phyloP scores from a whole-genome alignment of 108 stramenopile genomes.

The Parmales sp. region DNA sequence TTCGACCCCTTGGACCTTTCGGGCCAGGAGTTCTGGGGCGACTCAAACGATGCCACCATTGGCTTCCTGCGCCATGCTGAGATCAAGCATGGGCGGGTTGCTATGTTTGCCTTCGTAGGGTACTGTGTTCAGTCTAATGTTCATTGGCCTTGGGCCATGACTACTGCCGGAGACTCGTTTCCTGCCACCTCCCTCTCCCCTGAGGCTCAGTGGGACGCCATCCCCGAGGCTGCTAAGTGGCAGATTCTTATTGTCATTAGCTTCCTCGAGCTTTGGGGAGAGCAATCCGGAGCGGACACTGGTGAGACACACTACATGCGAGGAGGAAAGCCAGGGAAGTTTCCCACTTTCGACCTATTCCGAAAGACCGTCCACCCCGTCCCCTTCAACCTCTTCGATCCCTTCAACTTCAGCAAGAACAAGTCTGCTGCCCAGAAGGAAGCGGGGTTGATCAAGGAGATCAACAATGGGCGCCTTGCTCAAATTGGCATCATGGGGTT shows the following conservation, averaged over 20 bases:
- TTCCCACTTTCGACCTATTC: slow-evolving; percentile 49
- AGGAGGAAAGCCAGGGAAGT: slow-evolving; percentile 55
- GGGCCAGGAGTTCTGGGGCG: slow-evolving; percentile 53
- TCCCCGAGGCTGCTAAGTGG: slow-evolving; percentile 68
- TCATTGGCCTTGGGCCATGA: slow-evolving; percentile 56
- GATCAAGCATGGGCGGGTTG: slow-evolving; percentile 68
- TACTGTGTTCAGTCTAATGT: slow-evolving; percentile 65
- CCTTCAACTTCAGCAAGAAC: slow-evolving; percentile 44
- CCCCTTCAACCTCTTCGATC: slow-evolving; percentile 45
- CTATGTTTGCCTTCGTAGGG: slow-evolving; percentile 65
- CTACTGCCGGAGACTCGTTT: slow-evolving; percentile 41
- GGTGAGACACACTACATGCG: slow-evolving; percentile 55
- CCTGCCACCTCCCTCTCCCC: slow-evolving; percentile 40
- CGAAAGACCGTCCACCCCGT: slow-evolving; percentile 59
- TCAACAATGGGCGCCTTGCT: slow-evolving; percentile 68
- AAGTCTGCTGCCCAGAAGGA: slow-evolving; percentile 48
- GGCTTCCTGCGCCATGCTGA: slow-evolving; percentile 61
- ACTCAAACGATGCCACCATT: slow-evolving; percentile 54
- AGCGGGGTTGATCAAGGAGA: slow-evolving; percentile 42
- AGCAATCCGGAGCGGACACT: slow-evolving; percentile 36
- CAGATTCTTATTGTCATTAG: slow-evolving; percentile 68
- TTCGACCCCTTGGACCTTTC: slow-evolving; percentile 65
- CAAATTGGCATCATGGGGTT: slow-evolving; percentile 63
- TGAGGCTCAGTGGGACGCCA: slow-evolving; percentile 50
- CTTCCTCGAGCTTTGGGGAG: slow-evolving; percentile 62